These are phyloP conservation scores for Rhynchosporium agropyri DNA, from an alignment of 2,329 filamentous ascomycete species.

Conservation along the genomic window DNA sequence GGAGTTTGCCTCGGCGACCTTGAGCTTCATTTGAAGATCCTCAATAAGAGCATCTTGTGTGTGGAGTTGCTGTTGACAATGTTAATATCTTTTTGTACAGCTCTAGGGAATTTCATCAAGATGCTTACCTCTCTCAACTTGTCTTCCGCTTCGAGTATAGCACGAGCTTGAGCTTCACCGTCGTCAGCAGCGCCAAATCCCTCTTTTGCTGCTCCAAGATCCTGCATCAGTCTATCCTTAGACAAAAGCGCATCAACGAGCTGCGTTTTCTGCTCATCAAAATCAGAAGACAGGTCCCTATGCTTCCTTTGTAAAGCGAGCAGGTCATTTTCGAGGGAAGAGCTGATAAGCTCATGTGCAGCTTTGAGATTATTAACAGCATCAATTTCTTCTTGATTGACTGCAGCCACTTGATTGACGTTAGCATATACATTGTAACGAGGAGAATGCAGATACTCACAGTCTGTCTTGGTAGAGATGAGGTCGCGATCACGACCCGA, in stretches of 20 bases:
- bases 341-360: conserved; percentile 60
- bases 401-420: conserved; percentile 50
- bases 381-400: conserved; percentile 56
- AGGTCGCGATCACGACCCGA: conserved; percentile 60
- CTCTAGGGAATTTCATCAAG: neutral
- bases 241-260: conserved; percentile 61
- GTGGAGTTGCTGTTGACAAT: conserved; percentile 34
- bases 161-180: conserved; percentile 48
- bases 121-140: conserved; percentile 55
- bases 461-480: conserved; percentile 54
- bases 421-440: conserved; percentile 34
- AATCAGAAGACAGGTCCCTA: conserved; percentile 53
- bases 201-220: conserved; percentile 44
- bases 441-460: conserved; percentile 44
- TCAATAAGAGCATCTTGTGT: conserved; percentile 36
- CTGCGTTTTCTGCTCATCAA: conserved; percentile 60
- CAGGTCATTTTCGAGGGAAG: conserved; percentile 61
- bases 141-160: conserved; percentile 16
- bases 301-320: conserved; percentile 56
- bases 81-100: conserved; percentile 30
- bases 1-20: conserved; percentile 34
- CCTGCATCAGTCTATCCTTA: conserved; percentile 62
- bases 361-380: conserved; percentile 61
- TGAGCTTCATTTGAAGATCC: conserved; percentile 39
- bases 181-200: conserved; percentile 16